Conservation (phyloP, 1,139 yeast genomes). For the Blastobotrys capitulatus region DNA sequence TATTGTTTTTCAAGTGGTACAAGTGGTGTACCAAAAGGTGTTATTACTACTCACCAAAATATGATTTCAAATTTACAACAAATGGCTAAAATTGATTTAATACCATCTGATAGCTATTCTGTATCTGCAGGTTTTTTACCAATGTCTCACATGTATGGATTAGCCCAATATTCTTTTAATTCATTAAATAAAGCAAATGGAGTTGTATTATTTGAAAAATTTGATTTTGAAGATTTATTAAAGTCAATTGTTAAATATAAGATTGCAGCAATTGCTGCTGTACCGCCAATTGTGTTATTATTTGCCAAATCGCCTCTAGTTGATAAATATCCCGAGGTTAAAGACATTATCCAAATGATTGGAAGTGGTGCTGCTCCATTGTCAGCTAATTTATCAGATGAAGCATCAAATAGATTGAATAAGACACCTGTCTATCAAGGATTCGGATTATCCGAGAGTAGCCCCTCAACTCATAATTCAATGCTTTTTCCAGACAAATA, state of each 20-base stretch:
- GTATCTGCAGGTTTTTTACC: conserved; percentile 30
- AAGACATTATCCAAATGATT: conserved; percentile 22
- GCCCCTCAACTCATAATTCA: conserved; percentile 31
- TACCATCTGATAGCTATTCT: too few relatives aligned
- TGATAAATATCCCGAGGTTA: conserved; percentile 28
- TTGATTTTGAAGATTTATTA: conserved; percentile 32
- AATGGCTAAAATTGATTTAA: background rate
- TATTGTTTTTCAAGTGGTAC: conserved; percentile 68
- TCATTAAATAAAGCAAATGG: conserved; percentile 23
- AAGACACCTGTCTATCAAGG: conserved; percentile 44
- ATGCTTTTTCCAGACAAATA: conserved; percentile 17
- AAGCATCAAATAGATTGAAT: conserved; percentile 23
- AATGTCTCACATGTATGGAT: conserved; percentile 37
- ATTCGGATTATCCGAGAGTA: conserved; percentile 61
- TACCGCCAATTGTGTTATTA: conserved; percentile 37
- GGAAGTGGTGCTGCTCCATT: conserved; percentile 39
- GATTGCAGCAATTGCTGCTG: conserved; percentile 28
- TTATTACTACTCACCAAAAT: conserved; percentile 50
- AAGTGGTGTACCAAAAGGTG: conserved; percentile 72
- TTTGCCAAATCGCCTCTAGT: conserved; percentile 36
- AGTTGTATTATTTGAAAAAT: conserved; percentile 31
- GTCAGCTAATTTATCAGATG: conserved; percentile 25
- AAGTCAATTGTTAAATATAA: conserved; percentile 26
- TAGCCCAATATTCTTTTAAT: conserved; percentile 25
- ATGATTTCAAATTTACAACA: conserved; percentile 31